A percentile compares a stretch with the other conserved stretches of the same genome.
These are phyloP conservation scores for Camellia oleifera DNA, from an alignment of 179 eudicot species.

Conservation along the genomic window DNA sequence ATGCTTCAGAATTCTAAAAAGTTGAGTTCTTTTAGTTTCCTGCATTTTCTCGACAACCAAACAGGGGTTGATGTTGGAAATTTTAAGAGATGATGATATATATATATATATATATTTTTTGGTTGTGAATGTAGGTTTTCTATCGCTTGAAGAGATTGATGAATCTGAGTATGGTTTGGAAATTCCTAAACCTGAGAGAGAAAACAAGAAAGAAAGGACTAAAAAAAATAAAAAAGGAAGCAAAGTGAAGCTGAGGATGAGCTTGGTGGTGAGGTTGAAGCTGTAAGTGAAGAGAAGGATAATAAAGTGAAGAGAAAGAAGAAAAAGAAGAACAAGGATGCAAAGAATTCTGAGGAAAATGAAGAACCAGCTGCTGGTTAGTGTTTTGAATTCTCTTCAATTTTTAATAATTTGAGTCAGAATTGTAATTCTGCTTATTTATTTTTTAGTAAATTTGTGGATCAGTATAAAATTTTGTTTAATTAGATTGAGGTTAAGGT, in stretches of 20 bases:
- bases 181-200: constrained; percentile 35
- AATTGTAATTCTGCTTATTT: not conserved
- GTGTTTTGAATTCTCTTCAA: constrained; percentile 11
- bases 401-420: not conserved
- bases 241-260: constrained; percentile 20
- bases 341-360: constrained; percentile 31
- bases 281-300: constrained; percentile 16
- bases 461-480: not conserved
- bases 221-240: constrained; percentile 43
- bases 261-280: constrained; percentile 23
- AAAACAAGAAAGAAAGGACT: constrained; percentile 21
- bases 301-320: constrained; percentile 24
- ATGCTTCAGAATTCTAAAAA: not conserved
- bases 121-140: constrained; percentile 48
- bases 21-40: not conserved
- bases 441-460: not conserved
- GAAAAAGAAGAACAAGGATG: constrained; percentile 24
- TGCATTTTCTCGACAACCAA: not conserved
- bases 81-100: not conserved
- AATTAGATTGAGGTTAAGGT: not conserved
- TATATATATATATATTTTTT: not conserved
- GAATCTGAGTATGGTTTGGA: constrained; percentile 57
- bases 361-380: constrained; percentile 31
- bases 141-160: constrained; percentile 89
- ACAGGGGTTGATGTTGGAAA: not conserved